Conservation (phyloP, 2,329 filamentous ascomycete genomes). For the Cladosporium sp. region DNA sequence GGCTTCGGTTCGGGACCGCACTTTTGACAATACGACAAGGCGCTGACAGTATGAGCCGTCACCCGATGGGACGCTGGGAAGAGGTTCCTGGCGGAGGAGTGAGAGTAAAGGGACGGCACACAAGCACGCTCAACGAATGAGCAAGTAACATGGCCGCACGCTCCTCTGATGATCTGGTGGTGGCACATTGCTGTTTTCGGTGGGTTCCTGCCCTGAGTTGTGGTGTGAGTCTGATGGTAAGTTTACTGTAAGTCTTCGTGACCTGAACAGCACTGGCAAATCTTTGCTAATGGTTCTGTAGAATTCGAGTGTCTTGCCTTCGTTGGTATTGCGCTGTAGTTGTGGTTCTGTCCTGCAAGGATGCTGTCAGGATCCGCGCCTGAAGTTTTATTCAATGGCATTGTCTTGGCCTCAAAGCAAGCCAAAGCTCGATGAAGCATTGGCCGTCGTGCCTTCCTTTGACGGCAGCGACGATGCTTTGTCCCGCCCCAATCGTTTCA, state of each 20-base stretch:
- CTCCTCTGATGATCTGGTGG: not conserved
- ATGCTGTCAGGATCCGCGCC: not conserved
- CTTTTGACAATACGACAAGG: not conserved
- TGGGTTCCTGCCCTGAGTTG: not conserved
- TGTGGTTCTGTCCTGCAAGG: not conserved
- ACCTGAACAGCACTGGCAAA: too few species aligned
- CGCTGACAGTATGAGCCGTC: not conserved
- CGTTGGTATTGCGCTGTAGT: not conserved
- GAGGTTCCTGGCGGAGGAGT: not conserved
- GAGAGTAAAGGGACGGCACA: not conserved
- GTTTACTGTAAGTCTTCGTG: too few species aligned
- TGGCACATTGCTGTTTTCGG: not conserved
- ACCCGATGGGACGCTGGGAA: not conserved
- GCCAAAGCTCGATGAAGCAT: not conserved
- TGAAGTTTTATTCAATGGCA: not conserved
- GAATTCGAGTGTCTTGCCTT: not conserved
- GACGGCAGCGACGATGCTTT: not conserved
- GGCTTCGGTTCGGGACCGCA: not conserved
- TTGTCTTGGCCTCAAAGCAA: not conserved
- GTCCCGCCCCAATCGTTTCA: not conserved
- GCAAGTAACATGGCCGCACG: not conserved
- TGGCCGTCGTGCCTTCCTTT: slow-evolving; percentile 4
- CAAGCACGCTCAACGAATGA: not conserved
- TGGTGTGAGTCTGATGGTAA: not conserved
- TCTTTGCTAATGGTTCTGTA: not conserved